These are phyloP conservation scores for Fusarium nelsonii DNA, from an alignment of 2,329 filamentous ascomycete genomes.

Conservation along the genomic window DNA sequence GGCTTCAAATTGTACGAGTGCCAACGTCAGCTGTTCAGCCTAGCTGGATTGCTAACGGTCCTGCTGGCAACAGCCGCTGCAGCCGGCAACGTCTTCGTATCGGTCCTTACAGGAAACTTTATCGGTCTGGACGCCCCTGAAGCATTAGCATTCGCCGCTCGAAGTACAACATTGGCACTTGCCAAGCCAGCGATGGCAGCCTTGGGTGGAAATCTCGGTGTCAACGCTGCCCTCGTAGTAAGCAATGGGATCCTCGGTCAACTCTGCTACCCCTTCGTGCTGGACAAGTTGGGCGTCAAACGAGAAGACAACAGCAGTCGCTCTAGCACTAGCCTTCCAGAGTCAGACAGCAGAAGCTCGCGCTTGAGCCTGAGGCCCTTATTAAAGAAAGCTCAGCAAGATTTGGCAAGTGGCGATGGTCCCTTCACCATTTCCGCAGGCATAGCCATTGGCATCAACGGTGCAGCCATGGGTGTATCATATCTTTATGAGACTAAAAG, in stretches of 20 bases:
- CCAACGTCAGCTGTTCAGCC: constrained; percentile 59
- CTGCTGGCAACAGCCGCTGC: constrained; percentile 55
- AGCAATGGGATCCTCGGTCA: constrained; percentile 63
- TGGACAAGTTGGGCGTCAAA: constrained; percentile 50
- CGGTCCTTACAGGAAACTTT: constrained; percentile 53
- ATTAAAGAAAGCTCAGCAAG: constrained; percentile 22
- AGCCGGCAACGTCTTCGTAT: constrained; percentile 57
- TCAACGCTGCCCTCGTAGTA: constrained; percentile 65
- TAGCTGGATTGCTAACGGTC: constrained; percentile 56
- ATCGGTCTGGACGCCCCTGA: constrained; percentile 54
- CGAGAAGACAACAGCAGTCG: not conserved
- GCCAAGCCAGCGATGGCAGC: constrained; percentile 61
- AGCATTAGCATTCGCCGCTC: constrained; percentile 62
- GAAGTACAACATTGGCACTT: constrained; percentile 64
- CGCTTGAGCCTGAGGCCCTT: not conserved
- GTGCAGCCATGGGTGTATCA: constrained; percentile 70
- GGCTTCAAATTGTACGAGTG: constrained; percentile 67
- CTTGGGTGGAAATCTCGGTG: constrained; percentile 59
- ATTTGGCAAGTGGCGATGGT: constrained; percentile 47
- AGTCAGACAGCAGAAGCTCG: constrained; percentile 10
- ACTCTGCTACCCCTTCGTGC: constrained; percentile 54
- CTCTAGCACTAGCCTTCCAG: not conserved
- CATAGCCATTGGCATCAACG: constrained; percentile 68
- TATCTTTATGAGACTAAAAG: constrained; percentile 67
- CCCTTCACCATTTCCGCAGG: constrained; percentile 62